Conservation (phyloP, 2,329 filamentous ascomycete genomes). For the Ploettnerulaceae sp. region DNA sequence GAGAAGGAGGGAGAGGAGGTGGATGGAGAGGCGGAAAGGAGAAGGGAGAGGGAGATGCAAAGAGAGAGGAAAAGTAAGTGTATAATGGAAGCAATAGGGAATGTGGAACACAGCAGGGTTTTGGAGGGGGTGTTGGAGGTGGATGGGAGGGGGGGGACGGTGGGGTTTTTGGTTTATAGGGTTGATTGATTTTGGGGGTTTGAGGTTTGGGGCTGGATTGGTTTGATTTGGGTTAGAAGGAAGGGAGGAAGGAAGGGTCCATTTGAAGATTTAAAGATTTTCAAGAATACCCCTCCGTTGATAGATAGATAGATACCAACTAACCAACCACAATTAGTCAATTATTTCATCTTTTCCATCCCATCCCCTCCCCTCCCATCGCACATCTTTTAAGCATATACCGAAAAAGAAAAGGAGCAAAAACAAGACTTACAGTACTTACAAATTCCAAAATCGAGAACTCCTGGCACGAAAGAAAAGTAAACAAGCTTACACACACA, state of each 20-base stretch:
- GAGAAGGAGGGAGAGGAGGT: not conserved
- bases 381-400: no score
- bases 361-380: no score
- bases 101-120: constrained; percentile 14
- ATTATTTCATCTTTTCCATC: no score
- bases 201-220: no score
- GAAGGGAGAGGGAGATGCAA: constrained; percentile 1
- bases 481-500: not conserved
- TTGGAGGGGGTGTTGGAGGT: constrained; percentile 25
- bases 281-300: no score
- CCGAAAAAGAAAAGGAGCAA: no score
- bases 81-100: constrained; percentile 18
- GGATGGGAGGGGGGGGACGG: constrained; percentile 18
- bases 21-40: not conserved
- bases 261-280: not conserved
- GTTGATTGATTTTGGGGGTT: constrained; percentile 28
- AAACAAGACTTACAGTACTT: no score
- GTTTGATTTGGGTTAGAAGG: no score
- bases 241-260: not conserved
- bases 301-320: no score
- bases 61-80: constrained; percentile 12
- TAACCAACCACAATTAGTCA: no score
- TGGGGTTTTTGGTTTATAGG: constrained; percentile 27
- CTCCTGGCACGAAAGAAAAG: not conserved
- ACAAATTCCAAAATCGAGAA: no score